Percentiles rank a stretch among this genome's conserved stretches.
phyloP scores from a whole-genome alignment of 176 grass and related monocot species.

The Triticum dicoccoides region DNA sequence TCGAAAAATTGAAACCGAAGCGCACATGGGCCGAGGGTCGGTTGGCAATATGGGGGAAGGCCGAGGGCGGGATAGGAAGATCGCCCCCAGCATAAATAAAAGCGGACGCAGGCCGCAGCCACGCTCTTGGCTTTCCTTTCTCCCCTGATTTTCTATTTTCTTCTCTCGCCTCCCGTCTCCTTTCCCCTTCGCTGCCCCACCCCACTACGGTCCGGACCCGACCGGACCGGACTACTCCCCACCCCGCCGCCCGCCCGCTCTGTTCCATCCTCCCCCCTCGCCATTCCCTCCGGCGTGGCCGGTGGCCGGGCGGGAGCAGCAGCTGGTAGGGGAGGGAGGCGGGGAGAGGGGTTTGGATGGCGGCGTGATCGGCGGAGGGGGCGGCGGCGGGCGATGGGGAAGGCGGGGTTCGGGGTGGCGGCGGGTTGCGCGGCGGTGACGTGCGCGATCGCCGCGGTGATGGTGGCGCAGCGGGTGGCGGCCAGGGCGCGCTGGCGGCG shows the following conservation, averaged over 20 bases:
- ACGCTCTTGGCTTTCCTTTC: background rate
- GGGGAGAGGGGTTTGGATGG: background rate
- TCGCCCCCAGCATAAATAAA: background rate
- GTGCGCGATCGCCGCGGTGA: conserved; percentile 72
- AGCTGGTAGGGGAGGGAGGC: background rate
- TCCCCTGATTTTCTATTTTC: conserved; percentile 27
- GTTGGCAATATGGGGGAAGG: background rate
- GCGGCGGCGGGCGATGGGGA: conserved; percentile 36
- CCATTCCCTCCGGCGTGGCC: conserved; percentile 32
- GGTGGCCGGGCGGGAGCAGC: background rate
- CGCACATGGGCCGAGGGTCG: background rate
- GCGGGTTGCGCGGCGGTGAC: conserved; percentile 58
- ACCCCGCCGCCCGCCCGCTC: conserved; percentile 20
- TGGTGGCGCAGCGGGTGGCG: conserved; percentile 47
- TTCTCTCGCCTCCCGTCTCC: background rate
- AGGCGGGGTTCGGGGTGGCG: conserved; percentile 54
- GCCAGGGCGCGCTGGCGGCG: conserved; percentile 54
- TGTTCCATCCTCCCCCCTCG: conserved; percentile 51
- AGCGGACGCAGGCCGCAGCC: background rate
- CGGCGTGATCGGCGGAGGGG: conserved; percentile 26
- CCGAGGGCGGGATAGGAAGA: background rate
- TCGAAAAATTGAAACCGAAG: background rate
- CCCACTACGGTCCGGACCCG: background rate
- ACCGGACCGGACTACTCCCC: background rate
- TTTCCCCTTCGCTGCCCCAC: conserved; percentile 30